A percentile compares a stretch with the other conserved stretches of the same genome.
phyloP scores from a whole-genome alignment of 2,329 filamentous ascomycete species.

The Lachnellula hyalina region DNA sequence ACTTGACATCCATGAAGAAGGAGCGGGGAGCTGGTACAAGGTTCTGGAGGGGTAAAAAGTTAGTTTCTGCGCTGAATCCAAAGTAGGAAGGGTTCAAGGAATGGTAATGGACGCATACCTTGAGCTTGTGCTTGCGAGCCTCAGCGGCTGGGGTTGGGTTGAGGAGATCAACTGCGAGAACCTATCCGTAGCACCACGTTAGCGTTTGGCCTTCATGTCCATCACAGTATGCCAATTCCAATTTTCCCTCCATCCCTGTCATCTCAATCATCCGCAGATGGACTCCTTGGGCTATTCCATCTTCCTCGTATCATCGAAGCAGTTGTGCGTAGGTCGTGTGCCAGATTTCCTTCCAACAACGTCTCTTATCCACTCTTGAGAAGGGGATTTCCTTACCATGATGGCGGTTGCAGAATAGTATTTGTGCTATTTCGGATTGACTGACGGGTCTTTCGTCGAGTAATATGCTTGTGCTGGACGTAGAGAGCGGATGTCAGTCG shows the following conservation, averaged over 20 bases:
- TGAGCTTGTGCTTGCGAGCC: slow-evolving; percentile 99
- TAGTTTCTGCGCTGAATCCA: slow-evolving; percentile 8
- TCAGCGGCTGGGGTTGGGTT: slow-evolving; percentile 97
- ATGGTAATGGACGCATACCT: slow-evolving; percentile 57
- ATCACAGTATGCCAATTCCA: slow-evolving; percentile 21
- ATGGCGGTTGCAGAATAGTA: slow-evolving; percentile 51
- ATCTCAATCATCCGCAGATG: background rate
- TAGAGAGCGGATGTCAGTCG: slow-evolving; percentile 33
- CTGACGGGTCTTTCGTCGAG: slow-evolving; percentile 33
- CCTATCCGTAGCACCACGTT: slow-evolving; percentile 54
- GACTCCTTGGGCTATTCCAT: slow-evolving; percentile 1
- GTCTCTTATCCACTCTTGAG: slow-evolving; percentile 13
- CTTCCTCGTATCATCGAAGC: slow-evolving; percentile 2
- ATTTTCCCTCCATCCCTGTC: slow-evolving; percentile 7
- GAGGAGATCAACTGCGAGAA: slow-evolving; percentile 99
- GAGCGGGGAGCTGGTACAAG: slow-evolving; percentile 95
- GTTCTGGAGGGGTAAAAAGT: slow-evolving; percentile 48
- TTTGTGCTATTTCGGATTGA: slow-evolving; percentile 30
- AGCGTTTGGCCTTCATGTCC: slow-evolving; percentile 37
- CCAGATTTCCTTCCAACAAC: slow-evolving; percentile 20
- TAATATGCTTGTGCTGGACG: slow-evolving; percentile 27
- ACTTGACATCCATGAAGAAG: slow-evolving; percentile 99
- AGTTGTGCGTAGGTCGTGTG: slow-evolving; percentile 26
- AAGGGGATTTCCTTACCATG: slow-evolving; percentile 54
- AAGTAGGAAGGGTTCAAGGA: background rate